Base-by-base conservation (phyloP, 352 stramenopile genomes). In the Phytophthora meadii region DNA sequence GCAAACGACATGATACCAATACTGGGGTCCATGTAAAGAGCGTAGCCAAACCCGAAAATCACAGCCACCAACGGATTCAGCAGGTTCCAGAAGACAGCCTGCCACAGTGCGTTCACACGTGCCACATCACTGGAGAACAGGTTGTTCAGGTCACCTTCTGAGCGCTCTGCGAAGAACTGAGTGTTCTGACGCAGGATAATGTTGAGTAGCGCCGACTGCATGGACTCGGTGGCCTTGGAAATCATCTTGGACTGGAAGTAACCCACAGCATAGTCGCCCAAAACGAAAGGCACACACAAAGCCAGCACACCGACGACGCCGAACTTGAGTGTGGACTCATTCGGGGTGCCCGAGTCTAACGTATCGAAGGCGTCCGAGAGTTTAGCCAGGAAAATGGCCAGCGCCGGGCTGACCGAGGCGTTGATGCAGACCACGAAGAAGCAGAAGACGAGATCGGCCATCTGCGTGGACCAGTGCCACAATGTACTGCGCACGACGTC, bases 241-340 rank as follows among this genome's bases (percentile, higher is more conserved):
- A 96, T 96, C 88, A 96, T 96, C 51, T 96, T 96, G 52, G 84
- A 93, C 72, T 96, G 88, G 73, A 96, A 96, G 64, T 92, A 95
- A 40, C 88, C 88, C 32, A 96, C 87, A 2, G 82, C 76, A 65
- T 94, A 94, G 70, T 96, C 81, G n/a, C 86, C 88, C 24, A 96
- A 70, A 37, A 93, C 86, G 58, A 95, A 96, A 15, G 88, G 88
- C 22, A 96, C 81, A 46, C 81, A 93, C 9, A 96, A 64, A 0
- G 78, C 82, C 37, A 96, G 58, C 24, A 93, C 80, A 9, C 86
- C 88, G 10, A 93, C 66, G 34, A 96, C 81, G n/a, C 84, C 88
- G 12, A 93, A 59, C 46, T 84, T 80, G 61, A 92, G 79, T 24
- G 81, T 76, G 4, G 52, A 34, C 50, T 91, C 74, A 53, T 93